Evolutionary conservation across 2,329 filamentous ascomycete genomes (phyloP), one percentile per base, ranked within the genome.

Genomic region (Trichoderma sp.): DNA sequence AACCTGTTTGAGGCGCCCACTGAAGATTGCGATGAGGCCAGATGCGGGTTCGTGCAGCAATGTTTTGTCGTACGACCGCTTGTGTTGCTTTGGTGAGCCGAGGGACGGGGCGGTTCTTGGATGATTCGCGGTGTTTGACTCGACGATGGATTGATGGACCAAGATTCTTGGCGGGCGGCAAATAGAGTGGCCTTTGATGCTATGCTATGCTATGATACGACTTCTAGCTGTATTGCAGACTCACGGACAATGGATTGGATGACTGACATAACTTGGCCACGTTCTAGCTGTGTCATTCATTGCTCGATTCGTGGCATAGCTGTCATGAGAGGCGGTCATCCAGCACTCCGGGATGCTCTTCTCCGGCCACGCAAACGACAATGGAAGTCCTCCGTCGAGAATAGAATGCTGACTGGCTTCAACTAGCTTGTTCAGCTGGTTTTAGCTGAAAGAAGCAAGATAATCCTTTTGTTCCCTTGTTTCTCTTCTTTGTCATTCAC

Each of bases 351-450:
- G 66, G 53, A 56, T 12, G 33, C 9, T 9, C 33, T 64, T 27
- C n/a, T 38, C 63, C 63, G 63, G n/a, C 60, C 21, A 24, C 50
- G n/a, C 50, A 56, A 24, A 24, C 33, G 9, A 65, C 21, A 41
- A 41, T 41, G n/a, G 63, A 41, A 18, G n/a, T 3, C 21, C 14
- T 1, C 16, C 31, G 9, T 60, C 24, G 67, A 41, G 21, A 71
- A 71, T 71, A 71, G 50, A 59, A 59, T 71, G 67, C 67, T 71
- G 67, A 71, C 50, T 59, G 67, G 63, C 35, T 65, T 65, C 62
- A 29, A 7, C 16, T 27, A 14, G 6, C 1, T 41, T 35, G 11
- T 18, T 38, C 14, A 29, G 31, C 24, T 11, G 4, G 29, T 41
- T 41, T 18, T 21, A 18, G 53, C 35, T n/a, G 18, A 24, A 27